Base-by-base conservation (phyloP, 139 green algal genomes). In the Micractinium sp. region DNA sequence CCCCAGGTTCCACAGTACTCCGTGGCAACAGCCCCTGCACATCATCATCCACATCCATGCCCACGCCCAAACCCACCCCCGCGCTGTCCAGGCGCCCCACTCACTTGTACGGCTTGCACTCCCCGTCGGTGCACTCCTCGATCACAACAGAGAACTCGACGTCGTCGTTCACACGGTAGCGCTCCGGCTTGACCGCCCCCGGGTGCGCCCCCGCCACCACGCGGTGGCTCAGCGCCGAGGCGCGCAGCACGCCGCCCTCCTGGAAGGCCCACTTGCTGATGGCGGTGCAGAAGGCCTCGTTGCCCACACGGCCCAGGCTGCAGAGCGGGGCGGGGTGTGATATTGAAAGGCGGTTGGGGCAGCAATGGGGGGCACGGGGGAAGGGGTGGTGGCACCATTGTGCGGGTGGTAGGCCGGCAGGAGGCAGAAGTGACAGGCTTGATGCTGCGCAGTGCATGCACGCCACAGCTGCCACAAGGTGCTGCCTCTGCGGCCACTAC, bases 191-290 rank as follows among this genome's bases (percentile, higher is more conserved):
- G 20, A 85, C 79, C n/a, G 38, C 74, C 31, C 69, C 85, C 16
- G 80, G 78, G 75, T 90, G 53, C 31, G 53, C 74, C 33, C 39
- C 29, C 12, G 74, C 90, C 74, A 93, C 33, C 33, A 90, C 63
- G 81, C 90, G 85, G 92, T 97, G 95, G 29, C 89, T 87, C 88
- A 96, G 81, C 31, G 89, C 85, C 25, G 35, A 82, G 22, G 92
- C 91, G 56, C 91, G 85, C 89, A 99, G 92, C 80, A 98, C 93
- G 38, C 95, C 95, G 5, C 89, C 90, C 66, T 96, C 87, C 74
- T 96, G 93, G 63, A 99, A 94, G 15, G 93, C 93, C 97, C 97
- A 99, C 75, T 92, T 91, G 38, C 93, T 89, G n/a, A 97, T 73
- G 20, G 92, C 92, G 5, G 80, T 61, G 18, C n/a, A 84, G 27